A percentile compares a stretch with the other conserved stretches of the same genome.
phyloP scores from a whole-genome alignment of 2,329 filamentous ascomycete species.

The Sarocladium strictum region DNA sequence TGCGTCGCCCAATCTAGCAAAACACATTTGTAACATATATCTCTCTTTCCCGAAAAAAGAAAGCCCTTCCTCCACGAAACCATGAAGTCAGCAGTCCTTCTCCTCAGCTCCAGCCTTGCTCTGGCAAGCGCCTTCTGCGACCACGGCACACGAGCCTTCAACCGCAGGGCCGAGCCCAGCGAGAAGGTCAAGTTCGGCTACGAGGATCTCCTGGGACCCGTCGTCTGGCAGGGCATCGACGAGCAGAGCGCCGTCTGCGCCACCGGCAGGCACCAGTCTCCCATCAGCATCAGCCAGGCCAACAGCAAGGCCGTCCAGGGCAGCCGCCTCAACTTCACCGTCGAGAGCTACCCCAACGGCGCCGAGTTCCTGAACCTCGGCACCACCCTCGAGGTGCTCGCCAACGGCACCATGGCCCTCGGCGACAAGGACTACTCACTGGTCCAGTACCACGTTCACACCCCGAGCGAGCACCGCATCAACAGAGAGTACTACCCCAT shows the following conservation, averaged over 20 bases:
- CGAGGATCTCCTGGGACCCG: slow-evolving; percentile 34
- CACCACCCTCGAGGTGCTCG: slow-evolving; percentile 39
- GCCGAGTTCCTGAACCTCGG: slow-evolving; percentile 41
- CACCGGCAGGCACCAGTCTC: slow-evolving; percentile 41
- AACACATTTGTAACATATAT: too few species aligned
- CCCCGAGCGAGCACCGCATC: slow-evolving; percentile 50
- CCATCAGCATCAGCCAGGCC: slow-evolving; percentile 39
- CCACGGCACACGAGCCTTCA: slow-evolving; percentile 29
- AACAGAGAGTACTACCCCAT: slow-evolving; percentile 31
- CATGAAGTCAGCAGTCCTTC: too few species aligned
- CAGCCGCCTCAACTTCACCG: slow-evolving; percentile 21
- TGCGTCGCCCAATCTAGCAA: too few species aligned
- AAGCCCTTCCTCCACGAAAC: too few species aligned
- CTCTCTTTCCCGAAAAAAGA: too few species aligned
- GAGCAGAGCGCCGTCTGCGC: slow-evolving; percentile 37
- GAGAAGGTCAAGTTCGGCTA: slow-evolving; percentile 34
- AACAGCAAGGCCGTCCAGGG: slow-evolving; percentile 16
- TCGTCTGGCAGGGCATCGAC: slow-evolving; percentile 42
- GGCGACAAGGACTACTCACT: slow-evolving; percentile 33
- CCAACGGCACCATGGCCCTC: slow-evolving; percentile 38
- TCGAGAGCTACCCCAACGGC: slow-evolving; percentile 25
- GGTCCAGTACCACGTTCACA: slow-evolving; percentile 52
- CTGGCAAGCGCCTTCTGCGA: slow-evolving; percentile 20
- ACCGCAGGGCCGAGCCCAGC: slow-evolving; percentile 23
- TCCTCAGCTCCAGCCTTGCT: slow-evolving; percentile 14